Evolutionary conservation across 2,329 filamentous ascomycete genomes (phyloP).

Genomic region (Xylaria sp.): DNA sequence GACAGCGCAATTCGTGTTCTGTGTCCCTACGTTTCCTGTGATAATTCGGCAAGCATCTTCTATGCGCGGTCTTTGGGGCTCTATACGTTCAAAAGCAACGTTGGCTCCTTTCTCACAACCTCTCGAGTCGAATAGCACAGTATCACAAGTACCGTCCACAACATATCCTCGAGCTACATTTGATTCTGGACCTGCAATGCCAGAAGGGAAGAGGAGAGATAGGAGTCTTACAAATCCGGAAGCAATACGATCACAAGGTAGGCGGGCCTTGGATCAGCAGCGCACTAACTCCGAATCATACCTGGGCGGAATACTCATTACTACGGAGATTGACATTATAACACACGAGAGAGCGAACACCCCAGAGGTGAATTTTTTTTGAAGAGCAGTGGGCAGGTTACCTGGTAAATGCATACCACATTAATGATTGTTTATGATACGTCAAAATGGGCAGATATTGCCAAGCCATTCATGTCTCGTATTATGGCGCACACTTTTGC

Average conservation of each 20-base stretch:
- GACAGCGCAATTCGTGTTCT: conserved; percentile 19
- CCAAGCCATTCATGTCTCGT: too few relatives aligned
- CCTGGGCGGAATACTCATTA: not conserved
- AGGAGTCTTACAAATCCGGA: not conserved
- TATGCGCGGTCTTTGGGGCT: not conserved
- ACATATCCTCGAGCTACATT: not conserved
- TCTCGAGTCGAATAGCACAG: not conserved
- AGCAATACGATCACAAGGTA: not conserved
- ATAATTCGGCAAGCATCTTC: not conserved
- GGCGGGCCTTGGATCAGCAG: not conserved
- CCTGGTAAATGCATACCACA: too few relatives aligned
- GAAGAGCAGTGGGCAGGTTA: too few relatives aligned
- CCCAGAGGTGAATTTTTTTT: too few relatives aligned
- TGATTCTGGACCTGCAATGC: not conserved
- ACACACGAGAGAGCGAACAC: not conserved
- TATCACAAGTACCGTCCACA: not conserved
- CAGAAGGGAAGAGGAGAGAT: not conserved
- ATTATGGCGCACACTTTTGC: too few relatives aligned
- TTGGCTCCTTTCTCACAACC: not conserved
- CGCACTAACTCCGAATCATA: not conserved
- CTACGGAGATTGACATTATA: conserved; percentile 2
- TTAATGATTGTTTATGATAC: too few relatives aligned
- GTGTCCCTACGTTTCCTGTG: conserved; percentile 3
- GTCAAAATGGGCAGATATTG: too few relatives aligned
- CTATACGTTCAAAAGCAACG: not conserved